These are phyloP conservation scores for Macrophomina tecta DNA, from an alignment of 2,329 filamentous ascomycete genomes.

Conservation along the genomic window DNA sequence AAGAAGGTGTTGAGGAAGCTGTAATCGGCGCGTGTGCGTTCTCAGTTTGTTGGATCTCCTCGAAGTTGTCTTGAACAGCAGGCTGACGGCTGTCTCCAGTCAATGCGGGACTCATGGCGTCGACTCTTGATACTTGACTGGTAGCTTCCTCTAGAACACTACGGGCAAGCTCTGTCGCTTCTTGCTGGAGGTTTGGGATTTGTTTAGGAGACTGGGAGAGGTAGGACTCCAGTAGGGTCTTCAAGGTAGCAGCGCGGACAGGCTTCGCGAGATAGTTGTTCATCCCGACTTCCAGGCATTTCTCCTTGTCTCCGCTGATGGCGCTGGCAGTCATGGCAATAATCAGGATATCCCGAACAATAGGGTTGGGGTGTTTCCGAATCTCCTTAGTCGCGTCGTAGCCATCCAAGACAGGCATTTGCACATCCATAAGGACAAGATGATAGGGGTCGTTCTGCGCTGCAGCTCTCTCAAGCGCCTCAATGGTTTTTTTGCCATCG, in stretches of 20 bases:
- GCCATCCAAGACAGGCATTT: conserved; percentile 93
- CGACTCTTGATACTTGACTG: neutral
- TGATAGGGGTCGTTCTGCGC: conserved; percentile 80
- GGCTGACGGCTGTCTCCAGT: neutral
- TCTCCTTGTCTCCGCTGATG: conserved; percentile 92
- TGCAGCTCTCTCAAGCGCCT: conserved; percentile 78
- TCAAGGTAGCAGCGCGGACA: conserved; percentile 85
- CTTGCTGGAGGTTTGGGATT: conserved; percentile 53
- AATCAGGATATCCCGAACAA: conserved; percentile 82
- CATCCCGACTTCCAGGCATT: conserved; percentile 95
- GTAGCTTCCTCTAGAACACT: conserved; percentile 25
- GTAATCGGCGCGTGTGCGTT: neutral
- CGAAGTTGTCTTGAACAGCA: conserved; percentile 3
- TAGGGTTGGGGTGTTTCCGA: conserved; percentile 75
- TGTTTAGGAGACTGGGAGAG: conserved; percentile 57
- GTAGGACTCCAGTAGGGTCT: conserved; percentile 78
- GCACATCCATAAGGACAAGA: conserved; percentile 88
- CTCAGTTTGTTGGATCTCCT: neutral
- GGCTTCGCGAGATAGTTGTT: conserved; percentile 97
- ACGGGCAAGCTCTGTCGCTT: conserved; percentile 53
- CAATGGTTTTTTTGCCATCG: conserved; percentile 86
- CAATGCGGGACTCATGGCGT: neutral
- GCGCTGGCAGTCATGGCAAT: conserved; percentile 97
- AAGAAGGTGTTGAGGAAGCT: neutral
- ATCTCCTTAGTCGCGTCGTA: conserved; percentile 89